Percentiles rank a stretch among this genome's conserved stretches.
These are phyloP conservation scores for Ephemerocybe angulata DNA, from an alignment of 768 basidiomycete genomes.

Conservation along the genomic window DNA sequence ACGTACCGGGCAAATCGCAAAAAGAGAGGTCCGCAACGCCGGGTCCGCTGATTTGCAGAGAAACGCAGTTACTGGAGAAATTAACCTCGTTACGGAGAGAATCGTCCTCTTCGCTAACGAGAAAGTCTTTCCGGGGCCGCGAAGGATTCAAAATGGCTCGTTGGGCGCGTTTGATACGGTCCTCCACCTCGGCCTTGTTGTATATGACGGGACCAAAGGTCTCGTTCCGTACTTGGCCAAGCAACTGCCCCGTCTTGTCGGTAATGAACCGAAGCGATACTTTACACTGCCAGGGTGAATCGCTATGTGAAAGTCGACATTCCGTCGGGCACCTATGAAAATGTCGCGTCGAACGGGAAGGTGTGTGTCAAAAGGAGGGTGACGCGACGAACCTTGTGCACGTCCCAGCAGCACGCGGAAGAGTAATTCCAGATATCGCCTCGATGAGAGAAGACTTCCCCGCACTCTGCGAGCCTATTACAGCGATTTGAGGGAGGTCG, in stretches of 20 bases:
- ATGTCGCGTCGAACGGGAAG: not conserved
- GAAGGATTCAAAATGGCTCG: conserved; percentile 61
- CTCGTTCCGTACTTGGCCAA: conserved; percentile 36
- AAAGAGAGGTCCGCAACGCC: conserved; percentile 64
- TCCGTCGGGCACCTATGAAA: conserved; percentile 59
- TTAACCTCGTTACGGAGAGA: conserved; percentile 18
- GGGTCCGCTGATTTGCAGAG: conserved; percentile 54
- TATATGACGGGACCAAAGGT: conserved; percentile 47
- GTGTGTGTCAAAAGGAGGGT: not conserved
- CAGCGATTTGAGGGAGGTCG: conserved; percentile 70
- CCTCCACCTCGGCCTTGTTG: conserved; percentile 54
- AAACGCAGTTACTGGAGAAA: conserved; percentile 58
- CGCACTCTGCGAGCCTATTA: conserved; percentile 63
- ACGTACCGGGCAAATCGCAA: conserved; percentile 55
- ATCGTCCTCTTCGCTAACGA: conserved; percentile 32
- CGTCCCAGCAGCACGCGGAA: conserved; percentile 26
- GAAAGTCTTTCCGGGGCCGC: conserved; percentile 29
- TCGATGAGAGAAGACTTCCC: conserved; percentile 67
- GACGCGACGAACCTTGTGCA: conserved; percentile 56
- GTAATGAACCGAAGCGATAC: conserved; percentile 47
- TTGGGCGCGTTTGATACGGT: conserved; percentile 63
- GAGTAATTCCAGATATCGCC: conserved; percentile 56
- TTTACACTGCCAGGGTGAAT: conserved; percentile 44
- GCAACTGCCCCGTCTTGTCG: conserved; percentile 33
- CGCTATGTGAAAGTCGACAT: conserved; percentile 44